phyloP scores from a whole-genome alignment of 2,329 filamentous ascomycete species.

The Colletotrichum tropicale region DNA sequence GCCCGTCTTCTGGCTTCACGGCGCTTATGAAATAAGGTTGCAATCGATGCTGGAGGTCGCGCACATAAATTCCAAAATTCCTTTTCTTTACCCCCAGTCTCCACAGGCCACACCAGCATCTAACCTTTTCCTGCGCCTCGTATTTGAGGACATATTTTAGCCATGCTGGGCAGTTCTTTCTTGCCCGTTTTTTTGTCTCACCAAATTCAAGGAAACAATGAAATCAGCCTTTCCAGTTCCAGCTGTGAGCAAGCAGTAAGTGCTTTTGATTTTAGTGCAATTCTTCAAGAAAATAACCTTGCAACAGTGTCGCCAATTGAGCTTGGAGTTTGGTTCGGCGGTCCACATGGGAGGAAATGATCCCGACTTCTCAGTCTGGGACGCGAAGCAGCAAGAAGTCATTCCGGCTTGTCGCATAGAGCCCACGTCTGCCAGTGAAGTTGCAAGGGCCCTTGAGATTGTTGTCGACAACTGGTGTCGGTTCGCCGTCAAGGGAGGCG shows the following conservation, averaged over 20 bases:
- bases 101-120: background rate
- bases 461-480: background rate
- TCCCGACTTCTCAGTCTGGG: background rate
- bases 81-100: background rate
- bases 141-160: rapidly evolving
- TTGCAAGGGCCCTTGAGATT: background rate
- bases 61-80: background rate
- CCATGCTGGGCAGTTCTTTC: background rate
- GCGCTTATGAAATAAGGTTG: background rate
- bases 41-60: background rate
- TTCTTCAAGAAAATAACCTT: rapidly evolving
- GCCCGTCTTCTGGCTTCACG: background rate
- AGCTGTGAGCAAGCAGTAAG: background rate
- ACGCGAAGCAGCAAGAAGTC: background rate
- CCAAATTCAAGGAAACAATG: background rate
- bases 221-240: background rate
- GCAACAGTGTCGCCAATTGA: background rate
- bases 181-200: background rate
- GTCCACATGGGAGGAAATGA: background rate
- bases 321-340: background rate
- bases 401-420: background rate
- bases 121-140: background rate
- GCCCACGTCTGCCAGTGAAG: background rate
- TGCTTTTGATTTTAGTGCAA: background rate
- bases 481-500: background rate